phyloP scores from a whole-genome alignment of 2,329 filamentous ascomycete genomes.

The Fusarium oligoseptatum region DNA sequence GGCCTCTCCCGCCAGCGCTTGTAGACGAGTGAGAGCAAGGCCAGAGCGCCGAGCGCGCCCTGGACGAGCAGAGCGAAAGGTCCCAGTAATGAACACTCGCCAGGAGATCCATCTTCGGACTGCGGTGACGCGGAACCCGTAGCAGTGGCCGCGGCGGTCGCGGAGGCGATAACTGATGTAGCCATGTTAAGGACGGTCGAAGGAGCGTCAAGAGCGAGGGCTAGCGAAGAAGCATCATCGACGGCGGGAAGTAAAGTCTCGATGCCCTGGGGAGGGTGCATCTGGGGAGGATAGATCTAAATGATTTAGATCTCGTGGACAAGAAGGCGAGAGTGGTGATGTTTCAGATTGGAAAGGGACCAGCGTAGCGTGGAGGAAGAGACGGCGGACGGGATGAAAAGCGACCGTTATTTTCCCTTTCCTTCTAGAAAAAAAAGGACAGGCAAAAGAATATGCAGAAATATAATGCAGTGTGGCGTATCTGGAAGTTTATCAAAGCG shows the following conservation, averaged over 20 bases:
- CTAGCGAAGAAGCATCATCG: slow-evolving; percentile 42
- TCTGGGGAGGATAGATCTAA: slow-evolving; percentile 28
- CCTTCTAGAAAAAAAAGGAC: slow-evolving; percentile 6
- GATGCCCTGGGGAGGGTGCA: slow-evolving; percentile 43
- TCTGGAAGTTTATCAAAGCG: not conserved
- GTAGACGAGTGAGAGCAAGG: slow-evolving; percentile 87
- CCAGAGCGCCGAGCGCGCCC: slow-evolving; percentile 84
- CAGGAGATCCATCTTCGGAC: slow-evolving; percentile 64
- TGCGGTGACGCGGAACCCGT: slow-evolving; percentile 31
- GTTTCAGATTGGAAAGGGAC: slow-evolving; percentile 35
- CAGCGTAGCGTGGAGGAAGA: not conserved
- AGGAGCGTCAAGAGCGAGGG: slow-evolving; percentile 34
- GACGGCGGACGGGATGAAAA: slow-evolving; percentile 1
- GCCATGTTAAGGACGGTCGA: slow-evolving; percentile 45
- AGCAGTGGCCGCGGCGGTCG: slow-evolving; percentile 45
- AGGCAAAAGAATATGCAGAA: slow-evolving; percentile 3
- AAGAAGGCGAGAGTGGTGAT: slow-evolving; percentile 33
- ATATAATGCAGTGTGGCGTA: slow-evolving; percentile 11
- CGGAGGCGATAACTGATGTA: slow-evolving; percentile 47
- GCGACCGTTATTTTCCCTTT: slow-evolving; percentile 3
- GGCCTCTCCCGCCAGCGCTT: slow-evolving; percentile 94
- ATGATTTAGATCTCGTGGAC: slow-evolving; percentile 27
- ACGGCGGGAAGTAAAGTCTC: slow-evolving; percentile 33
- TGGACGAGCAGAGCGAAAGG: slow-evolving; percentile 94
- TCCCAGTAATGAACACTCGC: slow-evolving; percentile 89